These are phyloP conservation scores for Chaetomium globosum DNA, from an alignment of 2,329 filamentous ascomycete genomes.

Conservation along the genomic window DNA sequence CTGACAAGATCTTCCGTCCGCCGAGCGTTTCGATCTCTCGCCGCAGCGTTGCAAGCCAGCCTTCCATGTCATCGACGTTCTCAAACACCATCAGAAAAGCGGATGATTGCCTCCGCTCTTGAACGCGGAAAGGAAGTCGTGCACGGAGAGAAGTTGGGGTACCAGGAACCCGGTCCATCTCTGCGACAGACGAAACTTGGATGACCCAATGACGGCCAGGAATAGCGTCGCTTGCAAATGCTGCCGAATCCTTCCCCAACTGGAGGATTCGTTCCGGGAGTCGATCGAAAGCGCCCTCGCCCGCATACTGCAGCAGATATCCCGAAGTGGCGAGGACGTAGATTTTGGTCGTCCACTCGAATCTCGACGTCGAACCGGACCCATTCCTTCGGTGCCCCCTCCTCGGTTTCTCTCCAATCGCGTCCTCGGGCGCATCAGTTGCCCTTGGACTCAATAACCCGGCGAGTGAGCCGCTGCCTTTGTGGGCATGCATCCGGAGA, in stretches of 20 bases:
- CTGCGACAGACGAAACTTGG: conserved; percentile 69
- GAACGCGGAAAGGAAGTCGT: conserved; percentile 62
- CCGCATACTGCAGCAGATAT: conserved; percentile 73
- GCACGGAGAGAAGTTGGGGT: conserved; percentile 65
- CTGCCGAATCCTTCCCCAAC: conserved; percentile 73
- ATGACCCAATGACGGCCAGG: conserved; percentile 80
- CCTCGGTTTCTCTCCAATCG: conserved; percentile 44
- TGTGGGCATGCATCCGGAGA: conserved; percentile 61
- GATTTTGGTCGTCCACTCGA: conserved; percentile 72
- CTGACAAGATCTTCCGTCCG: conserved; percentile 64
- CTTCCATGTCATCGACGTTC: conserved; percentile 72
- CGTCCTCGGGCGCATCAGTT: conserved; percentile 39
- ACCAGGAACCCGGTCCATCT: conserved; percentile 56
- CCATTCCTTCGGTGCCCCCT: conserved; percentile 53
- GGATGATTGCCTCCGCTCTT: conserved; percentile 59
- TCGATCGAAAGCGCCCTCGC: conserved; percentile 69
- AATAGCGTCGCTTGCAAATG: conserved; percentile 78
- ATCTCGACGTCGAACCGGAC: conserved; percentile 47
- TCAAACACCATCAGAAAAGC: conserved; percentile 75
- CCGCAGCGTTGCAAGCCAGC: conserved; percentile 70
- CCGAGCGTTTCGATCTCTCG: conserved; percentile 71
- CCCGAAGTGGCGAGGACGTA: conserved; percentile 72
- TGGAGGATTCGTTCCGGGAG: conserved; percentile 74
- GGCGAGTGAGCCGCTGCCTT: conserved; percentile 45
- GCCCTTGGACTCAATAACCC: conserved; percentile 41